These are phyloP conservation scores for Populus trichocarpa DNA, from an alignment of 441 rosid species.

Conservation along the genomic window DNA sequence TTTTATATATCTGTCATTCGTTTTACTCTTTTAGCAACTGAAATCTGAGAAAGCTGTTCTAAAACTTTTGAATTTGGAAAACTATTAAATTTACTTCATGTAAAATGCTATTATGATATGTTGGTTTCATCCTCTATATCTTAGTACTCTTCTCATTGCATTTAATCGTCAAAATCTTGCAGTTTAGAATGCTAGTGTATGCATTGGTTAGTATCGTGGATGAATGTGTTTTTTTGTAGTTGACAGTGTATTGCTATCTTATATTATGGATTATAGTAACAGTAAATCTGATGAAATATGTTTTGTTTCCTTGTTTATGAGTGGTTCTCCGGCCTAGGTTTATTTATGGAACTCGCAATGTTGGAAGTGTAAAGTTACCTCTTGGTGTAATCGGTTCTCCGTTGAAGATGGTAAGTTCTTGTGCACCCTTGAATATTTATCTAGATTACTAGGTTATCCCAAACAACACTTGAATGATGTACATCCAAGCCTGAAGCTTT, in stretches of 20 bases:
- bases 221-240: too few species aligned
- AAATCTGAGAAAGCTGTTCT: neutral
- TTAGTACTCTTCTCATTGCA: neutral
- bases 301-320: too few species aligned
- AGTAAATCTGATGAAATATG: constrained; percentile 20
- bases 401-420: constrained; percentile 57
- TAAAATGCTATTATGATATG: neutral
- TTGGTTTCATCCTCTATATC: neutral
- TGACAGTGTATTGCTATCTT: too few species aligned
- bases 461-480: neutral
- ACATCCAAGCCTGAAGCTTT: neutral
- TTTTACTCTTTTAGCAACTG: neutral
- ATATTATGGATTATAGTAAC: too few species aligned
- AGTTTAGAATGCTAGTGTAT: neutral
- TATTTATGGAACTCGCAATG: too few species aligned
- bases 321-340: too few species aligned
- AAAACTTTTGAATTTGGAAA: neutral
- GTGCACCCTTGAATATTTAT: too few species aligned
- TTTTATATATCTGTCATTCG: neutral
- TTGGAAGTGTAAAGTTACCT: constrained; percentile 63
- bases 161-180: neutral
- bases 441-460: neutral
- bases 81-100: neutral
- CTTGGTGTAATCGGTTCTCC: constrained; percentile 74
- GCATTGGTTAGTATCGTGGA: neutral